Evolutionary conservation across 352 stramenopile species (phyloP), one percentile per base, ranked within the genome.

Genomic region (Aphanomyces invadans): DNA sequence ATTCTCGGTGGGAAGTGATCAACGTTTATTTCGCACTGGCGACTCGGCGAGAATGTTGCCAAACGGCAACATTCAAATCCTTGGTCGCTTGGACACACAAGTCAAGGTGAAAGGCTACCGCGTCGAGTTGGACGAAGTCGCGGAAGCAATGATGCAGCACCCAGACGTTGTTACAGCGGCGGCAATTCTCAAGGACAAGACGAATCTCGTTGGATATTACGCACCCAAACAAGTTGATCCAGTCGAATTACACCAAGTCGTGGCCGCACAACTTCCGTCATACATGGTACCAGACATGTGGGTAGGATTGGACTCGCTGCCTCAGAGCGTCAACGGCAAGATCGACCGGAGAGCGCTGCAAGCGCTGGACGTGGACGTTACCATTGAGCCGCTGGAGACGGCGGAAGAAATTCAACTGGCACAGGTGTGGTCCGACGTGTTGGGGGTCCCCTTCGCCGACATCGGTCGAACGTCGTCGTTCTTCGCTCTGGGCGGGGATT

Each of bases 11-110:
- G 33, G 75, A 81, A 2, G 76, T 3, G 80, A 78, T 39, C 74
- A 95, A 69, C 83, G 77, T n/a, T 87, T 98, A 31, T 98, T 98
- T 73, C 81, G 87, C 36, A 98, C 92, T 0, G 92, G 94, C 31
- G 92, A 98, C 75, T 76, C 90, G 44, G 94, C 87, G 45, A 77
- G 91, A 15, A 90, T 97, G 53, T 74, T 97, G 56, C 83, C 88
- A 0, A 95, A 96, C 66, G 87, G 89, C 3, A 80, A 96, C 70
- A 71, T 98, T 3, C 89, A 97, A 72, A 83, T 90, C 44, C 63
- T 91, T 0, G 81, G 84, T 12, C 73, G 86, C n/a, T 76, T 76
- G 0, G 86, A 95, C 61, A 71, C 76, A 2, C 86, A 92, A 63
- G 81, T 93, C 29, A 95, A 95, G 62, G 74, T 89, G 0, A 77